Percentiles rank a stretch among this genome's conserved stretches.
Conservation (phyloP, 2,329 filamentous ascomycete species). For the Talaromyces pinophilus region DNA sequence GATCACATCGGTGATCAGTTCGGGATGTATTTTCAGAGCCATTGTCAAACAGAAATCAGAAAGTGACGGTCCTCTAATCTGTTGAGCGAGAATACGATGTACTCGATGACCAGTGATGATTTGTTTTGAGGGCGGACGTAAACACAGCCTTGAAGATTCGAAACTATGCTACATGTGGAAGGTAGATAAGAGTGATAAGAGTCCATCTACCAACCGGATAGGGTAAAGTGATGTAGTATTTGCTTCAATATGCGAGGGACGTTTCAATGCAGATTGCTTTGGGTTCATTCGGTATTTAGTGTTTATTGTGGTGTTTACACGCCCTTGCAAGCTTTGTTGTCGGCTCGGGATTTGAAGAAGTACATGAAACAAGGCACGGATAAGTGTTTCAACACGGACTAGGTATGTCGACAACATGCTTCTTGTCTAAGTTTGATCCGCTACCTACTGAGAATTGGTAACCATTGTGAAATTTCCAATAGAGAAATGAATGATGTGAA, state of each 20-base stretch:
- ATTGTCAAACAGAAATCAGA: background rate
- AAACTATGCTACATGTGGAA: conserved; percentile 4
- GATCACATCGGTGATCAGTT: background rate
- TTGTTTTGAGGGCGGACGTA: background rate
- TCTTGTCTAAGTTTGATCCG: background rate
- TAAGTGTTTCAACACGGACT: background rate
- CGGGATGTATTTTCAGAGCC: background rate
- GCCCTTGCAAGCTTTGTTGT: background rate
- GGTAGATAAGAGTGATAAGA: conserved; percentile 1
- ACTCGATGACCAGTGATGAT: background rate
- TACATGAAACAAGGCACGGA: background rate
- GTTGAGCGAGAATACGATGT: background rate
- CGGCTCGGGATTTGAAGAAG: background rate
- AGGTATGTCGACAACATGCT: background rate
- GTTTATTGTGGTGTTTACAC: background rate
- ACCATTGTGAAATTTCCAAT: background rate
- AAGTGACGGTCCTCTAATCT: background rate
- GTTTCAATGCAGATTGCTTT: background rate
- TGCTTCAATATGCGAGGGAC: background rate
- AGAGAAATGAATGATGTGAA: background rate
- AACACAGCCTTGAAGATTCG: background rate
- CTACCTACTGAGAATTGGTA: background rate
- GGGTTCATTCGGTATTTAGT: background rate
- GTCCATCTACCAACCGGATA: background rate
- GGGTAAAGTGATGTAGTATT: conserved; percentile 13